These are phyloP conservation scores for Colletotrichum lini DNA, from an alignment of 2,329 filamentous ascomycete species.

Conservation along the genomic window DNA sequence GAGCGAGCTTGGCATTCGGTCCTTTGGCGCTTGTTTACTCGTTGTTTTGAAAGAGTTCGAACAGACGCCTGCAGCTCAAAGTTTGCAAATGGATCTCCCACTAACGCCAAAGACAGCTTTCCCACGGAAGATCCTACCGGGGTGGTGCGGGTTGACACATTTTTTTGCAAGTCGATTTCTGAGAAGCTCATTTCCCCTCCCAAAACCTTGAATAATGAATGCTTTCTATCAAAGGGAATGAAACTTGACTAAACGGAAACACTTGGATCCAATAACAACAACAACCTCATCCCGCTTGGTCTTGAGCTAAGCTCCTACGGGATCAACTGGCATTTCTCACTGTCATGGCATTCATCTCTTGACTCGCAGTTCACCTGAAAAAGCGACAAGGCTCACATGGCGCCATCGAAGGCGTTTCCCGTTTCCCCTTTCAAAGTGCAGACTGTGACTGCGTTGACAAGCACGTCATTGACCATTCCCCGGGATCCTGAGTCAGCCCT, in stretches of 20 bases:
- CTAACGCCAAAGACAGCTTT: neutral
- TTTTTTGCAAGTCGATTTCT: neutral
- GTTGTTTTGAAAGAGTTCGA: neutral
- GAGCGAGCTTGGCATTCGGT: neutral
- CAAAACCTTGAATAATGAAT: neutral
- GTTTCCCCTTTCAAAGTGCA: neutral
- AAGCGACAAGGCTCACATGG: neutral
- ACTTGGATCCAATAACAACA: no score
- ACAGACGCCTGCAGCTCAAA: neutral
- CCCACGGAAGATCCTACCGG: neutral
- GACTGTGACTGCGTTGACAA: constrained; percentile 9
- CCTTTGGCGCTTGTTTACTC: constrained; percentile 8
- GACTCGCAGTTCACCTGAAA: constrained; percentile 12
- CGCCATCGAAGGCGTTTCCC: neutral
- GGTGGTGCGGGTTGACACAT: neutral
- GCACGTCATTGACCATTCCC: constrained; percentile 28
- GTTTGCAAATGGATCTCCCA: constrained; percentile 1
- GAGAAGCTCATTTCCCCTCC: neutral
- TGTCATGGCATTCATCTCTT: neutral
- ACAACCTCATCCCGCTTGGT: neutral
- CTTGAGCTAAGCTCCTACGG: neutral
- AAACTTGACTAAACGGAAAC: neutral
- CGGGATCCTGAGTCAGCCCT: constrained; percentile 25
- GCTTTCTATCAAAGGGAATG: neutral
- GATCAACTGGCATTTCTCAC: neutral